Evolutionary conservation across 2,329 filamentous ascomycete species (phyloP).

Genomic region (Pleoardoris graminearum): DNA sequence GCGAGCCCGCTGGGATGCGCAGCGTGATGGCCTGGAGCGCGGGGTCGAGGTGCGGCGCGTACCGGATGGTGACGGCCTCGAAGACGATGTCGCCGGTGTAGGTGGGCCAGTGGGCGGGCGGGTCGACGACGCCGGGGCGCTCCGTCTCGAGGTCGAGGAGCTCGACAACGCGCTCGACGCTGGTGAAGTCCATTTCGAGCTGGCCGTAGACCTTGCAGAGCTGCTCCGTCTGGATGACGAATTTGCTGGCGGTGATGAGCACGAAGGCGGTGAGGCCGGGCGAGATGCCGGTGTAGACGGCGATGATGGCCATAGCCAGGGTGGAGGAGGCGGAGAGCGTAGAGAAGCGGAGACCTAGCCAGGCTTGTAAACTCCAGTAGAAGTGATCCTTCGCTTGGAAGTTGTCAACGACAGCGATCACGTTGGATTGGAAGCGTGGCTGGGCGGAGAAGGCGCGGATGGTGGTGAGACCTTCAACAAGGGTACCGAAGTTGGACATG

Average conservation of each 20-base stretch:
- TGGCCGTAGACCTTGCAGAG: conserved; percentile 81
- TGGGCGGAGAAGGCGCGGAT: conserved; percentile 83
- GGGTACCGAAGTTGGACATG: conserved; percentile 89
- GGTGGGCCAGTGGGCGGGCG: conserved; percentile 76
- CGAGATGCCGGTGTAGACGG: conserved; percentile 73
- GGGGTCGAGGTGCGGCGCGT: conserved; percentile 75
- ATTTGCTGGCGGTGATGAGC: conserved; percentile 69
- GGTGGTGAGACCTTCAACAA: conserved; percentile 82
- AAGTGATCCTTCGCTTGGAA: conserved; percentile 97
- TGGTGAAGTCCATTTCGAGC: conserved; percentile 90
- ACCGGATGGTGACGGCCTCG: conserved; percentile 75
- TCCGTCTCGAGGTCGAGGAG: conserved; percentile 80
- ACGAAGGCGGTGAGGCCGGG: conserved; percentile 84
- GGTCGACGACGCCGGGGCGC: conserved; percentile 65
- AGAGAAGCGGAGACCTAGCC: conserved; percentile 82
- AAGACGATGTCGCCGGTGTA: conserved; percentile 74
- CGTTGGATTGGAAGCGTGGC: conserved; percentile 75
- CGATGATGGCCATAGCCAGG: conserved; percentile 72
- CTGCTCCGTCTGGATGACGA: conserved; percentile 68
- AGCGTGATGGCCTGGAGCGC: conserved; percentile 71
- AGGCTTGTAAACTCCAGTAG: conserved; percentile 84
- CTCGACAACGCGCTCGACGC: conserved; percentile 83
- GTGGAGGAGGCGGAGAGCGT: conserved; percentile 72
- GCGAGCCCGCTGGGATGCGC: conserved; percentile 74
- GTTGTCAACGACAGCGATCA: conserved; percentile 79